Percentiles rank a stretch among this genome's conserved stretches.
Conservation (phyloP, 108 stramenopile genomes). For the Cyclotella choctawhatcheeana region DNA sequence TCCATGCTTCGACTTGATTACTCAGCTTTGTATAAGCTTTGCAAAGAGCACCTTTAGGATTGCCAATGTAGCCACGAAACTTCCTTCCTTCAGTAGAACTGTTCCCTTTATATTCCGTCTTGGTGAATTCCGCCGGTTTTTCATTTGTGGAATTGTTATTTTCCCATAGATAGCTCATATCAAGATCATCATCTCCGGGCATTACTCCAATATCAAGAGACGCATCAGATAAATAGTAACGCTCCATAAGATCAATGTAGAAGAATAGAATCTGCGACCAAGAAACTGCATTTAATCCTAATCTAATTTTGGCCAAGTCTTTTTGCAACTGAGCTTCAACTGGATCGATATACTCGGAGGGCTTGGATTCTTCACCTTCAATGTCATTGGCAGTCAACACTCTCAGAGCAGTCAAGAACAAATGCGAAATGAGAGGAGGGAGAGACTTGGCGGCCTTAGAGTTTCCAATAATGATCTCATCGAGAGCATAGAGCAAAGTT, state of each 20-base stretch:
- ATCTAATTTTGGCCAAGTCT: slow-evolving; percentile 50
- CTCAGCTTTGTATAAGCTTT: slow-evolving; percentile 60
- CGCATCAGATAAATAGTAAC: slow-evolving; percentile 66
- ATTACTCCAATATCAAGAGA: slow-evolving; percentile 59
- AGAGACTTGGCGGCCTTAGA: slow-evolving; percentile 65
- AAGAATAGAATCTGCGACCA: slow-evolving; percentile 77
- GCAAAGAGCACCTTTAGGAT: slow-evolving; percentile 31
- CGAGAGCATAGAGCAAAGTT: slow-evolving; percentile 69
- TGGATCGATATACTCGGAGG: slow-evolving; percentile 28
- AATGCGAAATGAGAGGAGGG: slow-evolving; percentile 77
- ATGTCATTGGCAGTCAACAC: slow-evolving; percentile 51
- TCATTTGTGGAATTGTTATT: slow-evolving; percentile 30
- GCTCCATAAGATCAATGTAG: slow-evolving; percentile 85
- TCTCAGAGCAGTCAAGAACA: slow-evolving; percentile 73
- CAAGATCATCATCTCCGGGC: slow-evolving; percentile 52
- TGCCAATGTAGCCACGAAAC: slow-evolving; percentile 59
- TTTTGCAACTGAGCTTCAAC: slow-evolving; percentile 48
- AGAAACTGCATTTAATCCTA: slow-evolving; percentile 67
- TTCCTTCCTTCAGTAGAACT: slow-evolving; percentile 34
- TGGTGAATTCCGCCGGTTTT: slow-evolving; percentile 23
- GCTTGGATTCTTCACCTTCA: slow-evolving; percentile 22
- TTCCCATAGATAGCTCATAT: slow-evolving; percentile 64
- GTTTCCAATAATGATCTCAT: slow-evolving; percentile 68
- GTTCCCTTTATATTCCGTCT: neutral
- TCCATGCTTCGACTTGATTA: slow-evolving; percentile 72